phyloP scores from a whole-genome alignment of 768 basidiomycete species.

The Daedaleopsis nitida region DNA sequence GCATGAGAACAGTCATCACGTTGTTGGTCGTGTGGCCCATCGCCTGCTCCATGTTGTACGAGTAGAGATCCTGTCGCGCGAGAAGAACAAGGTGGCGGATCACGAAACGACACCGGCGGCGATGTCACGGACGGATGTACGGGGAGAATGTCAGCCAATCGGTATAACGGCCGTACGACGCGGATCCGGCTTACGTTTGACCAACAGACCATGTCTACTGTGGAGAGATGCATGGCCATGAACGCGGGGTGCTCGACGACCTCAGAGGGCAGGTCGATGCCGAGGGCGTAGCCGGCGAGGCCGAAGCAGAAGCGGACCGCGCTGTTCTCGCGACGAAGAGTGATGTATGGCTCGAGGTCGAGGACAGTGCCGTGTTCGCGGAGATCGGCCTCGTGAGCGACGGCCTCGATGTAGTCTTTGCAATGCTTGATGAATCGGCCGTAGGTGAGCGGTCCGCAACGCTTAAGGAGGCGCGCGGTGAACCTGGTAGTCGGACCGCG shows the following conservation, averaged over 20 bases:
- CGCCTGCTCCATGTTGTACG: conserved; percentile 73
- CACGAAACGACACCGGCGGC: not conserved
- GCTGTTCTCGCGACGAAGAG: conserved; percentile 69
- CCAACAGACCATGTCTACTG: conserved; percentile 69
- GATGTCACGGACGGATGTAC: not conserved
- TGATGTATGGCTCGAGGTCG: conserved; percentile 52
- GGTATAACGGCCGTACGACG: not conserved
- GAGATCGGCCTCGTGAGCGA: conserved; percentile 62
- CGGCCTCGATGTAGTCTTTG: conserved; percentile 57
- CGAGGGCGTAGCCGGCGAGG: conserved; percentile 61
- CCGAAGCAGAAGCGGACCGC: conserved; percentile 66
- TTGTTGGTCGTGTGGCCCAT: conserved; percentile 68
- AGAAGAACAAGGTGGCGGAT: not conserved
- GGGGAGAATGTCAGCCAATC: not conserved
- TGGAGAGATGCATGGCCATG: conserved; percentile 55
- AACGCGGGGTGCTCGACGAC: conserved; percentile 60
- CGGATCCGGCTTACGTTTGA: conserved; percentile 53
- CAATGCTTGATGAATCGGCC: conserved; percentile 55
- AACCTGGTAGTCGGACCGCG: conserved; percentile 43
- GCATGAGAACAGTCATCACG: conserved; percentile 68
- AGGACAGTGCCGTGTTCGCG: conserved; percentile 60
- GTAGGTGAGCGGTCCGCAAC: conserved; percentile 47
- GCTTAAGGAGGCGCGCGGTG: conserved; percentile 44
- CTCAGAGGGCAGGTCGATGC: conserved; percentile 63
- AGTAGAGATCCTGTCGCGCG: conserved; percentile 59